Evolutionary conservation across 2,329 filamentous ascomycete genomes (phyloP).

Genomic region (Diplodia corticola): DNA sequence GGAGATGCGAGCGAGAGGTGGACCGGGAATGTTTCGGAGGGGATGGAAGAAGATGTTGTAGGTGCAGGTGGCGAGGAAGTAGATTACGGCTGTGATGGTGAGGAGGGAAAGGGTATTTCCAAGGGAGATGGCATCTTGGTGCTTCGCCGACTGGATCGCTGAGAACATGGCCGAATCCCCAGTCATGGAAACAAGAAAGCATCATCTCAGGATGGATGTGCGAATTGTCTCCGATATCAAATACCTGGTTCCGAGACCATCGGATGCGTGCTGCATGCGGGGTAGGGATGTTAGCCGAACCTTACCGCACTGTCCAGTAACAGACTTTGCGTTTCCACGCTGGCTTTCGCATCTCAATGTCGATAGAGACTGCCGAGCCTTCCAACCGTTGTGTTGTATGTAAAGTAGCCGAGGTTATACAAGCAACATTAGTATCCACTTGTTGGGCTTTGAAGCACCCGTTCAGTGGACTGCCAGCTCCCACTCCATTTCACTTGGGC

Average conservation of each 20-base stretch:
- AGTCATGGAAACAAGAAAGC: background rate
- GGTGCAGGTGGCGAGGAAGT: background rate
- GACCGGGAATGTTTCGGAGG: slow-evolving; percentile 14
- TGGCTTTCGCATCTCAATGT: too few relatives aligned
- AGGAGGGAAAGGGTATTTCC: background rate
- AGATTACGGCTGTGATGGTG: background rate
- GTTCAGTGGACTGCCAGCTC: too few relatives aligned
- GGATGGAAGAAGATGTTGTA: slow-evolving; percentile 21
- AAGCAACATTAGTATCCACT: too few relatives aligned
- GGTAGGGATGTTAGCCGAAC: background rate
- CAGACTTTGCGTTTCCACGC: too few relatives aligned
- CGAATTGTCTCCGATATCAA: background rate
- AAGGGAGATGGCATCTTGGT: background rate
- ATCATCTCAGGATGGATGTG: background rate
- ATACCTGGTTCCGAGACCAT: background rate
- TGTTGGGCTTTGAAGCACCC: too few relatives aligned
- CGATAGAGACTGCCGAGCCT: too few relatives aligned
- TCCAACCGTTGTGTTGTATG: too few relatives aligned
- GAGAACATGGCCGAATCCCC: background rate
- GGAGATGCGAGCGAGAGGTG: background rate
- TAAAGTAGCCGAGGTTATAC: too few relatives aligned
- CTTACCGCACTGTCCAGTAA: too few relatives aligned
- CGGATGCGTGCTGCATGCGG: background rate
- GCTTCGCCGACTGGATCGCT: background rate
- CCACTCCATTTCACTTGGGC: too few relatives aligned